Evolutionary conservation across 1,284 basidiomycete species (phyloP).

Genomic region (Apiotrichum siamense): DNA sequence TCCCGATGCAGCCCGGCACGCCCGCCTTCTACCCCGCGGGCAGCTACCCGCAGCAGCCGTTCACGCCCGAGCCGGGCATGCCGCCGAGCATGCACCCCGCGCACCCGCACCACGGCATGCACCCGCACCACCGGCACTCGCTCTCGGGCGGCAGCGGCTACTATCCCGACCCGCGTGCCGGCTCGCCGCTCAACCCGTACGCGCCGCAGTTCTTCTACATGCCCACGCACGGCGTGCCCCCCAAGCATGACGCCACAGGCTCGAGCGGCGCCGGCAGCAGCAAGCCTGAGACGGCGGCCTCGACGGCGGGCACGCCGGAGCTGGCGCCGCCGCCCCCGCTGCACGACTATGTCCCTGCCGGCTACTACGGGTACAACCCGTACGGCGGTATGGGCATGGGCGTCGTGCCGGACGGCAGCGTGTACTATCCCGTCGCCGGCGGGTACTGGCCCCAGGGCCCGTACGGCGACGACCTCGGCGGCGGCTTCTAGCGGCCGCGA

Average conservation of each 20-base stretch:
- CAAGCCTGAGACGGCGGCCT: conserved; percentile 21
- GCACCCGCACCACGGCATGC: conserved; percentile 11
- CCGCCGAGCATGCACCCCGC: neutral
- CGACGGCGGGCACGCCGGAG: conserved; percentile 2
- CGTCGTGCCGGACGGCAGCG: neutral
- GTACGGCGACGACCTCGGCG: conserved; percentile 22
- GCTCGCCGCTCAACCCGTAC: conserved; percentile 28
- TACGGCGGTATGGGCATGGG: conserved; percentile 19
- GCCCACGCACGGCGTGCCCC: no score
- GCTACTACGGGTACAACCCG: conserved; percentile 26
- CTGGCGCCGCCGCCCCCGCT: no score
- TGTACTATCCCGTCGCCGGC: conserved; percentile 13
- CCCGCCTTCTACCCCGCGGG: conserved; percentile 6
- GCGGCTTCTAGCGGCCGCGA: no score
- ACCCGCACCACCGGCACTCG: conserved; percentile 18
- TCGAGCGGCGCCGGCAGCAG: conserved; percentile 17
- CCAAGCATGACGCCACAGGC: no score
- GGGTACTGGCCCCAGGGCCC: conserved; percentile 15
- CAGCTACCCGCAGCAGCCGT: conserved; percentile 11
- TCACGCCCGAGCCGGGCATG: conserved; percentile 12
- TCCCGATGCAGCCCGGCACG: conserved; percentile 55
- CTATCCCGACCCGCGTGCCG: conserved; percentile 6
- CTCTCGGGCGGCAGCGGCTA: conserved; percentile 18
- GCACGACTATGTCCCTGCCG: conserved; percentile 7
- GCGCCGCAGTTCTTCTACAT: conserved; percentile 22